phyloP scores from a whole-genome alignment of 495 filamentous ascomycete species.

The Trichoderma parareesei region DNA sequence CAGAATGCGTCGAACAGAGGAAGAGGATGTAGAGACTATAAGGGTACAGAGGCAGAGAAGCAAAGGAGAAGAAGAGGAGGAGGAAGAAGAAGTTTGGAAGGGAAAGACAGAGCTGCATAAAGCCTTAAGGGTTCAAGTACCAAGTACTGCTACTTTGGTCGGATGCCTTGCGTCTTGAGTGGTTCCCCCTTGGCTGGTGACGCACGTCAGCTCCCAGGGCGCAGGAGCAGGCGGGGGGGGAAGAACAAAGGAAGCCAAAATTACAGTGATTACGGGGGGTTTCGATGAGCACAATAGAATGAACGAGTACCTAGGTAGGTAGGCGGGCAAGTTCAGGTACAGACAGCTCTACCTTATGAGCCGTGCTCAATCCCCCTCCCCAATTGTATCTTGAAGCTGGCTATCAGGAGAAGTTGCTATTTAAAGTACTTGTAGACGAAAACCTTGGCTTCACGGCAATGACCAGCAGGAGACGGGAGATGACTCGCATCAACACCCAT shows the following conservation, averaged over 20 bases:
- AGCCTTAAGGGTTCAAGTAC: neutral
- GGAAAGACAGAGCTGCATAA: too few relatives aligned
- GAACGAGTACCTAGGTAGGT: neutral
- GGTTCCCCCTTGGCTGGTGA: neutral
- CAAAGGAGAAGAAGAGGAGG: neutral
- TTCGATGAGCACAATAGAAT: neutral
- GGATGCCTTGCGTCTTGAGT: too few relatives aligned
- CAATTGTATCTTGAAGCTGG: too few relatives aligned
- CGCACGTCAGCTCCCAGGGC: slow-evolving; percentile 1
- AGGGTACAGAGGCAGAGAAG: too few relatives aligned
- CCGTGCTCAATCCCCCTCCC: too few relatives aligned
- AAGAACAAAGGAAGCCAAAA: neutral
- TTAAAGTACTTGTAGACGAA: too few relatives aligned
- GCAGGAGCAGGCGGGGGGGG: slow-evolving; percentile 7
- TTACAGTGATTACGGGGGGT: slow-evolving; percentile 2
- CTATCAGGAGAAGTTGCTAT: too few relatives aligned
- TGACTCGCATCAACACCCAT: too few relatives aligned
- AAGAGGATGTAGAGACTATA: neutral
- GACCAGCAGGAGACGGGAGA: too few relatives aligned
- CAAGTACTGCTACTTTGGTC: neutral
- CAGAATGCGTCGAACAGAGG: neutral
- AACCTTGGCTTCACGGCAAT: too few relatives aligned
- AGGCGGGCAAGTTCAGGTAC: neutral
- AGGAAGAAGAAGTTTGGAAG: neutral
- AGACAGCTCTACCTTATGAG: too few relatives aligned